A percentile compares a stretch with the other conserved stretches of the same genome.
Conservation (phyloP, 2,329 filamentous ascomycete genomes). For the Cyphellophora europaea region DNA sequence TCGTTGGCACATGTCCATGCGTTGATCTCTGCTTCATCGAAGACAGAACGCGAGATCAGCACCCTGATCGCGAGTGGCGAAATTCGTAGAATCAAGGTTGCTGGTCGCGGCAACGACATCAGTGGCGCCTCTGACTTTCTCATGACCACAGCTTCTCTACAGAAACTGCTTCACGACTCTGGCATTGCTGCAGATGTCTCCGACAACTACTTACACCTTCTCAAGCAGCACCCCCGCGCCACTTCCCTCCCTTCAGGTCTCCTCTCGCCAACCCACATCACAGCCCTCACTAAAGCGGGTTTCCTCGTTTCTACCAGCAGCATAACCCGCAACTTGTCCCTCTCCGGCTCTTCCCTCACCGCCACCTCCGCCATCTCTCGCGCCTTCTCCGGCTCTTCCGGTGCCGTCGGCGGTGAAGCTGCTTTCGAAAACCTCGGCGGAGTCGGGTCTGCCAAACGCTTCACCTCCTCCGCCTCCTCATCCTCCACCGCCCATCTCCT, state of each 20-base stretch:
- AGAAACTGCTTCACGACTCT: constrained; percentile 30
- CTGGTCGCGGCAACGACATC: constrained; percentile 47
- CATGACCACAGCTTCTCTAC: constrained; percentile 45
- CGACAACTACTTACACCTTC: constrained; percentile 22
- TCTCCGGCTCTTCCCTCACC: constrained; percentile 12
- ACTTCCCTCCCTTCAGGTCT: constrained; percentile 34
- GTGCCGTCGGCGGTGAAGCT: constrained; percentile 20
- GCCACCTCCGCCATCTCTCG: constrained; percentile 15
- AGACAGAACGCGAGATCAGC: constrained; percentile 51
- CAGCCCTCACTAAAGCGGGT: constrained; percentile 41
- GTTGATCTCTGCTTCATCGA: constrained; percentile 45
- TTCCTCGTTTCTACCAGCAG: constrained; percentile 43
- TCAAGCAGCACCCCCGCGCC: constrained; percentile 37
- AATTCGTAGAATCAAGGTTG: constrained; percentile 46
- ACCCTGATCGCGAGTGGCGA: constrained; percentile 41
- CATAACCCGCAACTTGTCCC: constrained; percentile 8
- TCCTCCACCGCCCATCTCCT: constrained; percentile 21
- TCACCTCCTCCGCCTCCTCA: background rate
- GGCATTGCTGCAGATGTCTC: constrained; percentile 10
- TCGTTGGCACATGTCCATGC: constrained; percentile 54
- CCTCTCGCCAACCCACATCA: constrained; percentile 39
- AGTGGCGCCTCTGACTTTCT: constrained; percentile 50
- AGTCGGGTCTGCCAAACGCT: constrained; percentile 11
- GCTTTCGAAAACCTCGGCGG: constrained; percentile 19
- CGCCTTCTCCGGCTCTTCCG: constrained; percentile 29